Base-by-base conservation (phyloP, 2,329 filamentous ascomycete genomes). In the Ascochyta koolunga region DNA sequence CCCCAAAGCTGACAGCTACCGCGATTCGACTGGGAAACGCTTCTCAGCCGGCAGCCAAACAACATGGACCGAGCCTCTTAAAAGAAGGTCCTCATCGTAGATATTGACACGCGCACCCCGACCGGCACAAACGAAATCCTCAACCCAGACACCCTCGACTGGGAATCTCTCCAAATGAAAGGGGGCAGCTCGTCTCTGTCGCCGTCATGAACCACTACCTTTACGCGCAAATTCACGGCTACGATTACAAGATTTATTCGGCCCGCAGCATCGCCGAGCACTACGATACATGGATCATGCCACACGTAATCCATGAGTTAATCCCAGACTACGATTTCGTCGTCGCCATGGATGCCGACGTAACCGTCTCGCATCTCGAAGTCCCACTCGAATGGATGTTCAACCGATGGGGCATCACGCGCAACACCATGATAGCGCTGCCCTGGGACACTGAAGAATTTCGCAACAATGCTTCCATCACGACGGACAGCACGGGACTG, bases 371-470 rank as follows among this genome's bases (percentile, higher is more conserved):
- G 1, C 71, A 80, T 44, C 71, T 76, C 0, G 71, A 79, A 37
- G 61, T 82, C 2, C 79, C 79, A 2, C 52, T 80, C 11, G 79
- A 82, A 64, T 81, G 78, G 76, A 72, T 82, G 15, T 72, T 82
- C 61, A 79, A 79, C 59, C 71, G 77, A 36, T 81, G 79, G 79
- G 71, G 50, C 68, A 79, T 48, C 69, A 67, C 16, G 50, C 65
- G 1, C 63, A 75, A 5, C 79, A 77, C 0, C 61, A 71, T 76
- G 15, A 62, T 81, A 36, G 72, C 77, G 10, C 71, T 80, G 63
- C 53, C 59, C 4, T 50, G 55, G 15, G 47, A 57, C 27, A 59
- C 56, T 4, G 51, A 60, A 29, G 37, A 47, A 22, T 44, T 65
- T 53, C 31, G 77, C 79, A 54, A 58, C 42, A 41, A 40, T 76